These are phyloP conservation scores for Cantharellus anzutake DNA, from an alignment of 768 basidiomycete genomes.

Conservation along the genomic window DNA sequence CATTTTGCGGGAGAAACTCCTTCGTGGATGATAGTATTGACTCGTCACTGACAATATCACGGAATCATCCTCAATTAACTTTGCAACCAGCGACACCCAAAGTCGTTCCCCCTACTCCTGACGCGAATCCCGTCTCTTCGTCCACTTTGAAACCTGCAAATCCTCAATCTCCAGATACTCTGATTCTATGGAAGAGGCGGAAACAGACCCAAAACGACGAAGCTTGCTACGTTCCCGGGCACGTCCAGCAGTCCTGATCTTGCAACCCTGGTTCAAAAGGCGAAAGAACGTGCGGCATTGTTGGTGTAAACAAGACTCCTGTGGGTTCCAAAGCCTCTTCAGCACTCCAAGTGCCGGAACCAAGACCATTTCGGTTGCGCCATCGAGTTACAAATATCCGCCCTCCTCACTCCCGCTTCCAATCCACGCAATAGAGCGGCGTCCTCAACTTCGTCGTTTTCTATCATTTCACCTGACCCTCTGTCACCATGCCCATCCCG, in stretches of 20 bases:
- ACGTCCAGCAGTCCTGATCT: conserved; percentile 87
- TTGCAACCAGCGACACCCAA: conserved; percentile 39
- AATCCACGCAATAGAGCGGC: neutral
- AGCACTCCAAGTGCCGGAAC: conserved; percentile 21
- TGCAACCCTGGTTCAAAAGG: conserved; percentile 68
- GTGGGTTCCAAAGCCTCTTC: neutral
- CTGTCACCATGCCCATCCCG: neutral
- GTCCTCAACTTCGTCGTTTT: conserved; percentile 9
- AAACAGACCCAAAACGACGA: conserved; percentile 51
- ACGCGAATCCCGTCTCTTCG: conserved; percentile 9
- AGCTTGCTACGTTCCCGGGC: conserved; percentile 79
- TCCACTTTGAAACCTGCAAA: neutral
- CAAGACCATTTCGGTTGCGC: neutral
- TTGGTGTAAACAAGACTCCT: conserved; percentile 10
- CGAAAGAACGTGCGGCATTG: conserved; percentile 42
- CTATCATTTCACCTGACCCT: neutral
- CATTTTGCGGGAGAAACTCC: neutral
- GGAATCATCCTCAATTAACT: conserved; percentile 22
- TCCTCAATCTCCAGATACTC: conserved; percentile 18
- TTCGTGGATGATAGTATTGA: neutral
- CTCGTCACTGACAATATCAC: neutral
- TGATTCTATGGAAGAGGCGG: conserved; percentile 38
- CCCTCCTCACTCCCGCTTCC: neutral
- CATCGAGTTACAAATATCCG: too few species aligned
- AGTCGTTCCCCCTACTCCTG: conserved; percentile 50